A percentile compares a stretch with the other conserved stretches of the same genome.
These are phyloP conservation scores for Theobroma cacao DNA, from an alignment of 345 rosid genomes.

Conservation along the genomic window DNA sequence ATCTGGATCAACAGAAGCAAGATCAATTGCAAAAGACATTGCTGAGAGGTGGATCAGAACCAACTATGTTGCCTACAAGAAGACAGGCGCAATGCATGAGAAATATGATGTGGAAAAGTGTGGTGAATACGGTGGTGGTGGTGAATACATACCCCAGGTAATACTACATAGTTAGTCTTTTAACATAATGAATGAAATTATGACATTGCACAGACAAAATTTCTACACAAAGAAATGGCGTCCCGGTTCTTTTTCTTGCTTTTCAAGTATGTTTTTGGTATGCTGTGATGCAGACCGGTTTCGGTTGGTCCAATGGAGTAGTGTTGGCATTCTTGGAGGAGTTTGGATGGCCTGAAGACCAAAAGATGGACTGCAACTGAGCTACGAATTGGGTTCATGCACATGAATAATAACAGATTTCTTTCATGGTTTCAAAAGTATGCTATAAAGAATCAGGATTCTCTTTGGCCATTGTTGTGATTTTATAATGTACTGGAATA, in stretches of 20 bases:
- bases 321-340: slow-evolving; percentile 81
- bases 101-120: slow-evolving; percentile 38
- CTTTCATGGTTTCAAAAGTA: neutral
- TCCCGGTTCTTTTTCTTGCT: neutral
- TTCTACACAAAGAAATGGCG: no score
- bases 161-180: neutral
- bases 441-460: neutral
- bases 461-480: neutral
- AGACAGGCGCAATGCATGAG: slow-evolving; percentile 54
- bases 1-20: slow-evolving; percentile 54
- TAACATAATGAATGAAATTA: neutral
- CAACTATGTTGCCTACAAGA: slow-evolving; percentile 38
- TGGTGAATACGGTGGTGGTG: slow-evolving; percentile 46
- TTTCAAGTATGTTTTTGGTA: neutral
- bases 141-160: slow-evolving; percentile 33
- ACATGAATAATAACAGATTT: neutral
- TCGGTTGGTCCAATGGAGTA: slow-evolving; percentile 96
- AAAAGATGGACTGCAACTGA: slow-evolving; percentile 28
- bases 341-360: slow-evolving; percentile 75
- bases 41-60: slow-evolving; percentile 75
- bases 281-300: slow-evolving; percentile 66
- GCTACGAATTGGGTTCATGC: neutral
- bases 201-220: neutral
- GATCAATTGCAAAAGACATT: slow-evolving; percentile 66
- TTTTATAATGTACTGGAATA: neutral